Evolutionary conservation across 352 stramenopile genomes (phyloP), one percentile per base, ranked within the genome.

Genomic region (Peronospora destructor): DNA sequence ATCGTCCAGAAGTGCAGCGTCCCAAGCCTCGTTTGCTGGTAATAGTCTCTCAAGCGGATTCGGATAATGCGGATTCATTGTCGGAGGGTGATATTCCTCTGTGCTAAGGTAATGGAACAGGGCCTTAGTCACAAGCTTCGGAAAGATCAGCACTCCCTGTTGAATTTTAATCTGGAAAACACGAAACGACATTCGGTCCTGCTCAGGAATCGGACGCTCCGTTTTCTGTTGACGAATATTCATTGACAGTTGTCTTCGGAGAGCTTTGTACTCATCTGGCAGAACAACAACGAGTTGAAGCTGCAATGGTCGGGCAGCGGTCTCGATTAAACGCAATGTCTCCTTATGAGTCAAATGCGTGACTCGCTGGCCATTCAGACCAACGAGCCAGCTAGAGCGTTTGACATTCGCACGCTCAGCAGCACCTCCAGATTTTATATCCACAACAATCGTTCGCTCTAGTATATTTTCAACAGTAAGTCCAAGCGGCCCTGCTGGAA

Each of bases 381-480:
- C 70, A 16, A 94, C 76, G 1, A 94, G 69, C 84, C 81, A 94
- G 43, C 81, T 92, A 23, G 78, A 88, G 16, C 77, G 72, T 51
- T 83, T 87, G n/a, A 94, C 74, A 11, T 78, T 70, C 4, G 81
- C 84, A 6, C 73, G 73, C 17, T 88, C 75, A 25, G 81, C 84
- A 33, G 81, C 79, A 14, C 80, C 80, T 23, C 73, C 74, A 29
- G 79, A 66, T 65, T 92, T 94, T 49, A 94, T 91, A 34, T 92
- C 82, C 14, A 94, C 84, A 29, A 94, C 78, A 35, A 94, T 89
- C 16, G 84, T 94, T 44, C 84, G 71, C 67, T 93, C 83, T 7
- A 91, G 45, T 23, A 92, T 89, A 29, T 94, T 94, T 49, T 94
- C 84, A n/a, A 94, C 84, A 0, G 84, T 94, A 19, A 94, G 68